These are phyloP conservation scores for Trichoderma sp. DNA, from an alignment of 2,329 filamentous ascomycete genomes.

Conservation along the genomic window DNA sequence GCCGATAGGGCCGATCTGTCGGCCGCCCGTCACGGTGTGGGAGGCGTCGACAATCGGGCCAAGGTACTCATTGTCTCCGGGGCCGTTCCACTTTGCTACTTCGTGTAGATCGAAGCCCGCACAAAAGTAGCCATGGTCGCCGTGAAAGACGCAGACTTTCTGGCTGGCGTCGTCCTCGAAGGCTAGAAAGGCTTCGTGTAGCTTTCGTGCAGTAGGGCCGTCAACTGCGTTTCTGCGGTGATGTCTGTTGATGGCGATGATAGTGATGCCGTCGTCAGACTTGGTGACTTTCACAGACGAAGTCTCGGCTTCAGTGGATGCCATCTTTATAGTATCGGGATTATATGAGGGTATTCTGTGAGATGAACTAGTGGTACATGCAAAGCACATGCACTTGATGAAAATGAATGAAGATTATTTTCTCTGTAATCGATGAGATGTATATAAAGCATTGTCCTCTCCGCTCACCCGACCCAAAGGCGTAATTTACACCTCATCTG, in stretches of 20 bases:
- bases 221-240: conserved; percentile 55
- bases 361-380: background rate
- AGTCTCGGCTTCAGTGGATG: conserved; percentile 19
- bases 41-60: conserved; percentile 15
- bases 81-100: conserved; percentile 33
- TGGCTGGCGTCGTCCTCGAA: conserved; percentile 53
- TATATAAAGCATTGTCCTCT: background rate
- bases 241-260: conserved; percentile 56
- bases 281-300: conserved; percentile 26
- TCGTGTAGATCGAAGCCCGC: conserved; percentile 55
- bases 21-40: background rate
- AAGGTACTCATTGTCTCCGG: conserved; percentile 15
- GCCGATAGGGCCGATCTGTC: conserved; percentile 48
- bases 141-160: conserved; percentile 54
- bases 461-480: conserved; percentile 15
- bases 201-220: conserved; percentile 46
- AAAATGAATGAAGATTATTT: background rate
- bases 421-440: background rate
- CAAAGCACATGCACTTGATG: background rate
- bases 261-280: conserved; percentile 48
- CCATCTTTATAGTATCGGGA: background rate
- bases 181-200: conserved; percentile 48
- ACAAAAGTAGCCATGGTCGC: conserved; percentile 50
- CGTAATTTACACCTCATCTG: background rate
- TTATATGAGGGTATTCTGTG: background rate